Evolutionary conservation across 192 early-diverging fungal species (phyloP), one percentile per base, ranked within the genome.

Genomic region (Cetraspora pellucida): DNA sequence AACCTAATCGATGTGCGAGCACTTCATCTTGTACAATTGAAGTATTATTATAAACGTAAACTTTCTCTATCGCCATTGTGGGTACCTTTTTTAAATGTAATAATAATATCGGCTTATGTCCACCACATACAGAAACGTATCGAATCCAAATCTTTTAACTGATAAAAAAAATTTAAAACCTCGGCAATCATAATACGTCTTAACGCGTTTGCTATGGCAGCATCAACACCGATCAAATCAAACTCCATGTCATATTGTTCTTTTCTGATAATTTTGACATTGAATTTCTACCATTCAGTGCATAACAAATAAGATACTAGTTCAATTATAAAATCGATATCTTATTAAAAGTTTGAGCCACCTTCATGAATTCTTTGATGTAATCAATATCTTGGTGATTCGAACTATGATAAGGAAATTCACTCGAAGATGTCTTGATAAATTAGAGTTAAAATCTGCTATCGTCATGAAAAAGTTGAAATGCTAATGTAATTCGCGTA

Each of bases 41-140:
- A 1, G 93, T 96, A 86, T 97, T 97, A 86, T 97, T 93, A 82
- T 91, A 86, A 55, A 97, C 86, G 81, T 90, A 99, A 25, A 98
- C 95, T 23, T 92, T 89, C 79, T 98, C 96, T 58, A 98, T 97
- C 5, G 97, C 97, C 96, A 99, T 95, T 0, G 96, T 96, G 19
- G 97, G 96, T 19, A 99, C 88, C 89, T 91, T 31, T n/a, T 28
- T 54, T 46, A 30, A 27, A 67, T 23, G 10, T 65, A 69, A 52
- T 49, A 28, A 30, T 50, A 25, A 19, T 17, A 14, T 55, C 7
- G 31, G 37, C 3, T 37, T 21, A 31, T 65, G 31, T 65, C 2
- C 19, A 37, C n/a, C 17, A 70, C 73, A 60, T 31, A 17, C 16
- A 54, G 23, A 23, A 17, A 17, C 23, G 25, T 21, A 45, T 44